Evolutionary conservation across 805 yeast genomes (phyloP).

Genomic region (Saccharomyces cerevisiae): DNA sequence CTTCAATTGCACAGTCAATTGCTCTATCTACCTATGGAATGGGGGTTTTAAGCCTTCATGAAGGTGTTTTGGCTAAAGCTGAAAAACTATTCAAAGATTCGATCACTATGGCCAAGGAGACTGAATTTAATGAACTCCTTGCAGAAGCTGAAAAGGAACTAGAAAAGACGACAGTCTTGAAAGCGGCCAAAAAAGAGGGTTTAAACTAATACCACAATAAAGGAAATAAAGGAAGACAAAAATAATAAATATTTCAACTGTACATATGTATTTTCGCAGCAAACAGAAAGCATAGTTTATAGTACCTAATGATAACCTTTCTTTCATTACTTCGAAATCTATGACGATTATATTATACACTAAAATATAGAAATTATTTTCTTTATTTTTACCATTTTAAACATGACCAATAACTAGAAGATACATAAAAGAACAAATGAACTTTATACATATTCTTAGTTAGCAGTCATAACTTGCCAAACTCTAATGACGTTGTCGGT

Average conservation of each 20-base stretch:
- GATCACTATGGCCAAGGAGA: conserved; percentile 56
- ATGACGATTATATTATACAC: neutral
- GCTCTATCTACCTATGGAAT: conserved; percentile 79
- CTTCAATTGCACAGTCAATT: conserved; percentile 51
- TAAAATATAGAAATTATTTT: conserved; percentile 1
- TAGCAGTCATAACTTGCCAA: conserved; percentile 97
- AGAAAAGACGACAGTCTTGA: conserved; percentile 31
- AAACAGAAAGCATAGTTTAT: neutral
- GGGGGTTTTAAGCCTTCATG: conserved; percentile 69
- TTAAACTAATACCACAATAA: neutral
- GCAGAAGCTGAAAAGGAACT: conserved; percentile 61
- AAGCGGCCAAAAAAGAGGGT: conserved; percentile 5
- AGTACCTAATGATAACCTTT: neutral
- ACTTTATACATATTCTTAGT: conserved; percentile 18
- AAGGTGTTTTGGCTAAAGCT: conserved; percentile 48
- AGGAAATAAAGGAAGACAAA: neutral
- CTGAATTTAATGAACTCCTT: conserved; percentile 55
- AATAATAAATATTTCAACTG: neutral
- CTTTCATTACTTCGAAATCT: neutral
- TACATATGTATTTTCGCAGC: neutral
- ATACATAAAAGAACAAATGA: conserved; percentile 4
- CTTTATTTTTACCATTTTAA: conserved; percentile 4
- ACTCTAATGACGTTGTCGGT: conserved; percentile 99
- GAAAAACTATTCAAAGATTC: conserved; percentile 59
- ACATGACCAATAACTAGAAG: neutral